phyloP scores from a whole-genome alignment of 2,329 filamentous ascomycete species.

The Cladobotryum protrusum region DNA sequence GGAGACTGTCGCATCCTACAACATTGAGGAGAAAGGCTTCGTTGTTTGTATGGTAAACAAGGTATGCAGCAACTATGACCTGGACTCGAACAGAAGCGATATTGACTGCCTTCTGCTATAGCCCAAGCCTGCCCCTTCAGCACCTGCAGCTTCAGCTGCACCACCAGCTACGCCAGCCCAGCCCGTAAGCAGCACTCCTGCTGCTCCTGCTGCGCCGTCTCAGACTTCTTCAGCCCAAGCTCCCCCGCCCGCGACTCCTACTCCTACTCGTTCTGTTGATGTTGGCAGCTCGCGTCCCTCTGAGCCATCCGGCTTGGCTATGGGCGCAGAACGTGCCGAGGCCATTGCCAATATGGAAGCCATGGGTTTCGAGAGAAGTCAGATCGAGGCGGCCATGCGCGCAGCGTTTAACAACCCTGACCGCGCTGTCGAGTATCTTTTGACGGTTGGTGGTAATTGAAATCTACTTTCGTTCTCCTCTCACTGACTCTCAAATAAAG shows the following conservation, averaged over 20 bases:
- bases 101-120: conserved; percentile 14
- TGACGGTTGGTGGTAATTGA: conserved; percentile 58
- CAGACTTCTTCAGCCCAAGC: conserved; percentile 40
- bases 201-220: conserved; percentile 40
- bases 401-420: conserved; percentile 97
- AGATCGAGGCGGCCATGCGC: conserved; percentile 91
- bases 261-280: conserved; percentile 42
- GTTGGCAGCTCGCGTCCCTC: conserved; percentile 34
- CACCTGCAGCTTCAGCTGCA: conserved; percentile 53
- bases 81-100: neutral
- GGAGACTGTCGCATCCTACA: conserved; percentile 93
- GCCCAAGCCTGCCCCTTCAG: conserved; percentile 41
- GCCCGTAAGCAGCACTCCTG: conserved; percentile 54
- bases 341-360: conserved; percentile 91
- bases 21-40: conserved; percentile 98
- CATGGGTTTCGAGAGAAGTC: conserved; percentile 86
- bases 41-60: conserved; percentile 98
- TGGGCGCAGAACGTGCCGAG: conserved; percentile 74
- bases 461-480: neutral
- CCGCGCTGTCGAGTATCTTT: conserved; percentile 90
- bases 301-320: conserved; percentile 70
- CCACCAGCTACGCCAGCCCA: conserved; percentile 52
- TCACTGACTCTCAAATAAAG: conserved; percentile 36
- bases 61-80: conserved; percentile 46
- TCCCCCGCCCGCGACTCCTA: conserved; percentile 46